These are phyloP conservation scores for Porphyrellus cyaneotinctus DNA, from an alignment of 768 basidiomycete species.

Conservation along the genomic window DNA sequence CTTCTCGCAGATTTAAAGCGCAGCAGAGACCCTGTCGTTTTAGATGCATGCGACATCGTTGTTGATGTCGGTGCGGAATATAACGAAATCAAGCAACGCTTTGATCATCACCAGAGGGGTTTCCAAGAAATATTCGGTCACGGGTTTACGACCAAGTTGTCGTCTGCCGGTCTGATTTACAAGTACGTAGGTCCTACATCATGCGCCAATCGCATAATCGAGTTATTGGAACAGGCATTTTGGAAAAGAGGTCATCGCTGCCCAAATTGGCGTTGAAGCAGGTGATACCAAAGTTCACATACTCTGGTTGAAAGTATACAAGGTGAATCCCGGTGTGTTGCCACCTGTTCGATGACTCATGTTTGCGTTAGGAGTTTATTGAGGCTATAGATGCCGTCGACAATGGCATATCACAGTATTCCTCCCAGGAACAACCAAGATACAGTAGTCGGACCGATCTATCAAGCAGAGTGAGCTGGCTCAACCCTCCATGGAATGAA, in stretches of 20 bases:
- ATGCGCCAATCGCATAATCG: background rate
- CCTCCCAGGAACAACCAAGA: constrained; percentile 55
- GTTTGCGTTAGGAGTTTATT: constrained; percentile 67
- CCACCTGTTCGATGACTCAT: constrained; percentile 2
- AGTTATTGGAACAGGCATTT: constrained; percentile 59
- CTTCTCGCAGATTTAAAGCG: constrained; percentile 55
- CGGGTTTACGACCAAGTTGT: constrained; percentile 85
- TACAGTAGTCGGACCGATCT: constrained; percentile 83
- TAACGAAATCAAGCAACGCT: constrained; percentile 70
- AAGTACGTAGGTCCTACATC: constrained; percentile 54
- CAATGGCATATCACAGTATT: constrained; percentile 87
- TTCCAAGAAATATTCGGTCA: constrained; percentile 88
- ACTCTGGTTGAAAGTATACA: constrained; percentile 89
- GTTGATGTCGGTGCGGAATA: constrained; percentile 96
- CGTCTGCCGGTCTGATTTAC: constrained; percentile 91
- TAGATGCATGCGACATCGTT: constrained; percentile 86
- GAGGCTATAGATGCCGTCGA: constrained; percentile 94
- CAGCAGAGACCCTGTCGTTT: constrained; percentile 63
- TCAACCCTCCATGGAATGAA: constrained; percentile 96
- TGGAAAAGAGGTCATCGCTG: constrained; percentile 79
- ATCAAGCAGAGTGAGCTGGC: constrained; percentile 71
- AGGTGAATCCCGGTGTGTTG: constrained; percentile 37
- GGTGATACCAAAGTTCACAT: constrained; percentile 63
- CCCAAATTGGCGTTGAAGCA: constrained; percentile 43
- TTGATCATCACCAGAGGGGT: constrained; percentile 95